Conservation (phyloP, 495 filamentous ascomycete species). For the Aspergillus conjunctus region DNA sequence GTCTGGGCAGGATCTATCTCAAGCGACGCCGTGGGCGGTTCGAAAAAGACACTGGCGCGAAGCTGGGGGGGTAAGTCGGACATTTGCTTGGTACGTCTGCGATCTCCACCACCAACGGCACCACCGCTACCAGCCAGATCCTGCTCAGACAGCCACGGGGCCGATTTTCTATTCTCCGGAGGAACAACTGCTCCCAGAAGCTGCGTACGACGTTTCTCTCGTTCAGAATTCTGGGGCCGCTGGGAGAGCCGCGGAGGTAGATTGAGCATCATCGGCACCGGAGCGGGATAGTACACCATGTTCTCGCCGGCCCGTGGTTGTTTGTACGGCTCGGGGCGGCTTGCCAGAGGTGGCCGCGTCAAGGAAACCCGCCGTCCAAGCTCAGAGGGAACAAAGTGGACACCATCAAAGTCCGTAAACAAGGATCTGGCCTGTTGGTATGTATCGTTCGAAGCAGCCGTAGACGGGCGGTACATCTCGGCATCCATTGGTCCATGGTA, state of each 20-base stretch:
- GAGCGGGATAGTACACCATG: conserved; percentile 95
- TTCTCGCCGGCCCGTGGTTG: conserved; percentile 66
- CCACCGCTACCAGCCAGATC: conserved; percentile 23
- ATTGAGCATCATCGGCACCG: conserved; percentile 90
- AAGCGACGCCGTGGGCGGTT: conserved; percentile 61
- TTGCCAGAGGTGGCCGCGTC: conserved; percentile 45
- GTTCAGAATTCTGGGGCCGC: conserved; percentile 56
- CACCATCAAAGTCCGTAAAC: conserved; percentile 93
- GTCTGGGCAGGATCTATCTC: conserved; percentile 72
- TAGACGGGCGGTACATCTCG: conserved; percentile 40
- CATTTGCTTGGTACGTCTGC: conserved; percentile 38
- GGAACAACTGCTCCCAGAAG: conserved; percentile 56
- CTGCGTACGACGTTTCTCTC: conserved; percentile 71
- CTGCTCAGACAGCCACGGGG: conserved; percentile 35
- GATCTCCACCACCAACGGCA: conserved; percentile 9
- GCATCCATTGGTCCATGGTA: conserved; percentile 23
- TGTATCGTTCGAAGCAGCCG: conserved; percentile 67
- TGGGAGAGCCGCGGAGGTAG: conserved; percentile 86
- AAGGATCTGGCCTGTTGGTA: conserved; percentile 67
- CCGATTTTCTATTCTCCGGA: conserved; percentile 49
- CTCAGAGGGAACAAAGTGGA: conserved; percentile 65
- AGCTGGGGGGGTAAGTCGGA: conserved; percentile 78
- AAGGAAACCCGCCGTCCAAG: conserved; percentile 40
- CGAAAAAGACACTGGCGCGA: conserved; percentile 88
- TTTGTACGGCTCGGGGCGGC: conserved; percentile 60